Evolutionary conservation across 176 grass and related monocot species (phyloP), one percentile per base, ranked within the genome.

Genomic region (Cenchrus fungigraminus): DNA sequence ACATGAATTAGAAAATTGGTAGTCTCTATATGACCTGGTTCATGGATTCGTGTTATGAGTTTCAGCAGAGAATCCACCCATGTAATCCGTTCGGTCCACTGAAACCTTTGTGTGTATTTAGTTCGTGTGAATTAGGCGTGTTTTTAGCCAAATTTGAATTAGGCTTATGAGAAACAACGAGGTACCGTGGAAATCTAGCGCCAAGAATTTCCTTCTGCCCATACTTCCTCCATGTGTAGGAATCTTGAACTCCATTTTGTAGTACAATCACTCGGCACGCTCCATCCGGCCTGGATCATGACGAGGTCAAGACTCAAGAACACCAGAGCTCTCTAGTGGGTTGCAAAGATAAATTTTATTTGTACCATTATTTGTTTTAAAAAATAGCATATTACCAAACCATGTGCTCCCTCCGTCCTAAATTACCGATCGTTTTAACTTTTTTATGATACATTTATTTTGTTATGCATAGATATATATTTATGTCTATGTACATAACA

Each of bases 191-290:
- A 15, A 65, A 83, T 52, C 55, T 92, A 17, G 93, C 93, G 52
- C 90, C 88, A 40, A 92, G 88, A 79, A 92, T 95, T 15, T 92
- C 90, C 60, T 95, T 95, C 68, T 95, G 93, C 10, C 93, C 93
- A 67, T 95, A 95, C 51, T 95, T 95, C 57, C 83, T 92, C 93
- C 93, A 95, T 6, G 11, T 37, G 10, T 83, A 83, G 0, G 81
- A 25, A 42, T 83, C 58, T 25, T 34, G 69, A 17, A 42, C 17
- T 22, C 17, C 81, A 40, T 7, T 13, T 4, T 40, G 17, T 16
- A 25, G 28, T 10, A 37, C 31, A 52, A n/a, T 40, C 60, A 47
- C 34, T 2, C 45, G 70, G 31, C 44, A 83, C 9, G 3, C 70
- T 40, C 12, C 70, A 5, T 64, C 81, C 13, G 12, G 44, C 29